phyloP scores from a whole-genome alignment of 2,329 filamentous ascomycete genomes.

The Leptosphaerulina australis region DNA sequence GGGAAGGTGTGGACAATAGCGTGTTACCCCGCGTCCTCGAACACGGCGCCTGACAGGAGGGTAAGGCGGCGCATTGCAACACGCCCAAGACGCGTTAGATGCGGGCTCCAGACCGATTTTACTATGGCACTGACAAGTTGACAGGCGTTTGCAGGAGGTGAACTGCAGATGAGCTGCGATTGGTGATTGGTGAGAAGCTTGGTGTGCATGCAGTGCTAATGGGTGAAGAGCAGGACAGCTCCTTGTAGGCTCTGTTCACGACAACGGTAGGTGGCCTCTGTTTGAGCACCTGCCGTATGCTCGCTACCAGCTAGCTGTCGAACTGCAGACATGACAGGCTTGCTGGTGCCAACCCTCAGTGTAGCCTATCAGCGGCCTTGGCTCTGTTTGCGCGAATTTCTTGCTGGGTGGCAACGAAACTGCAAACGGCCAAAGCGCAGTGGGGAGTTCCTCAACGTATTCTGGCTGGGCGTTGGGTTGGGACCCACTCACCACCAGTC shows the following conservation, averaged over 20 bases:
- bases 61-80: background rate
- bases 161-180: background rate
- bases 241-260: background rate
- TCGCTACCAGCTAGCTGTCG: constrained; percentile 5
- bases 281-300: constrained; percentile 3
- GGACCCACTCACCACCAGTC: constrained; percentile 13
- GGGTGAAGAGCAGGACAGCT: background rate
- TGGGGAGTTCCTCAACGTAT: background rate
- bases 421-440: constrained; percentile 6
- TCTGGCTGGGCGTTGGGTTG: background rate
- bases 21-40: constrained; percentile 8
- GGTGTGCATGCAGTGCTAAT: constrained; percentile 6
- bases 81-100: background rate
- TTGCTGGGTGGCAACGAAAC: constrained; percentile 11
- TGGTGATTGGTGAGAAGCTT: background rate
- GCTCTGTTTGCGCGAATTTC: constrained; percentile 21
- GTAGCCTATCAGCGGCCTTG: constrained; percentile 7
- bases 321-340: background rate
- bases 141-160: constrained; percentile 8
- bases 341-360: background rate
- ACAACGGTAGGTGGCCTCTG: background rate
- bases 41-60: constrained; percentile 3
- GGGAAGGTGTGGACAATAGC: constrained; percentile 3
- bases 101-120: constrained; percentile 2
- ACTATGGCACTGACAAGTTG: constrained; percentile 1